Evolutionary conservation across 169 alveolate species (phyloP), one percentile per base, ranked within the genome.

Genomic region (Plasmodium billcollinsi): DNA sequence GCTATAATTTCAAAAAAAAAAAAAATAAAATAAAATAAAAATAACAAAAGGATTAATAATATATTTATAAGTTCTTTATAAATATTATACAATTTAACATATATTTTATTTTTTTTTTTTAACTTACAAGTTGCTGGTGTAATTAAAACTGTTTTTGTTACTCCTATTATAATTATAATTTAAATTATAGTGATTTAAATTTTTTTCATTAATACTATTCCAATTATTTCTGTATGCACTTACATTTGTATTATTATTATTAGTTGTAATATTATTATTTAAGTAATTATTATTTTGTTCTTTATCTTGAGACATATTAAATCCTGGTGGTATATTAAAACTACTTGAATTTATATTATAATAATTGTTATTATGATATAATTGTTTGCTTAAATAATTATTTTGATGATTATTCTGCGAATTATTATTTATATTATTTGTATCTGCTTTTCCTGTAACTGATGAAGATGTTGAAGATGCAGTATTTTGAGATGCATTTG

Each of bases 401-500:
- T 50, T 83, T 39, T 69, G 83, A 45, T 69, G 83, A 45, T 65
- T 80, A 61, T 80, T 66, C 11, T 83, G 83, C 0, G 83, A 14
- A 39, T 33, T 21, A 20, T 15, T 70, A 49, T 70, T 83, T n/a
- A 83, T 20, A 43, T 59, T 83, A 50, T 71, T 83, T 5, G 91
- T 83, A 43, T 83, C 91, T 18, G 52, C 73, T 47, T 83, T 83
- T 43, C 91, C 73, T 11, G 83, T 83, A 15, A 83, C 15, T 11
- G 91, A 83, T 26, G 91, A 83, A 70, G 91, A 67, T 5, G 91
- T 71, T 15, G 91, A 83, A 9, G 91, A 83, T 11, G 86, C 85
- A 1, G 83, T 83, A 20, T 83, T 83, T 43, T 83, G 91, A 8
- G 91, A 83, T 14, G 52, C 56, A 50, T 83, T 83, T 71, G 72